Percentiles rank a stretch among this genome's conserved stretches.
These are phyloP conservation scores for Aspergillus sclerotialis DNA, from an alignment of 2,329 filamentous ascomycete species.

Conservation along the genomic window DNA sequence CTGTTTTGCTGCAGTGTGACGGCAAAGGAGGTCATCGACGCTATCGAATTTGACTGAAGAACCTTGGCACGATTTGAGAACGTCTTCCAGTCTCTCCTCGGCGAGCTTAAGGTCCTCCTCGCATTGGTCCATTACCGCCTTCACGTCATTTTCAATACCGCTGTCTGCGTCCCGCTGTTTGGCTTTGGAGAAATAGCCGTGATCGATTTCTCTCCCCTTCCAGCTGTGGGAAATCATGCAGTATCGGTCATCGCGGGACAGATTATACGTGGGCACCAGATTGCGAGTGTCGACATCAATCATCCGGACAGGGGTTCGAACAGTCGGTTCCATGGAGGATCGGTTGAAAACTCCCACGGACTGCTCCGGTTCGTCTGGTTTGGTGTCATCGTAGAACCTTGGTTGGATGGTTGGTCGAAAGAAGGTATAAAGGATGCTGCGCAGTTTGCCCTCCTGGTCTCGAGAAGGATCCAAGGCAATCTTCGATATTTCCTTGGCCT, in stretches of 20 bases:
- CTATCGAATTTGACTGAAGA: not conserved
- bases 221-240: slow-evolving; percentile 31
- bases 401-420: not conserved
- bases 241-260: slow-evolving; percentile 22
- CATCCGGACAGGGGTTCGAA: slow-evolving; percentile 21
- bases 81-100: not conserved
- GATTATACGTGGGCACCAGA: slow-evolving; percentile 18
- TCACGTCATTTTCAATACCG: slow-evolving; percentile 1
- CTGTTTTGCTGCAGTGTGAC: not conserved
- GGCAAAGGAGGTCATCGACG: not conserved
- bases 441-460: slow-evolving; percentile 4
- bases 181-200: slow-evolving; percentile 19
- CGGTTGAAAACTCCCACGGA: not conserved
- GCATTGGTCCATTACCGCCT: slow-evolving; percentile 1
- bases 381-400: not conserved
- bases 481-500: slow-evolving; percentile 1
- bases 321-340: not conserved
- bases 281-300: slow-evolving; percentile 27
- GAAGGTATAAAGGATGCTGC: slow-evolving; percentile 4
- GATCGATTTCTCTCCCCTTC: slow-evolving; percentile 26
- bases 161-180: not conserved
- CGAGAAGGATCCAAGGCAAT: not conserved
- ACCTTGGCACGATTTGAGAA: not conserved
- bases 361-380: too few relatives aligned
- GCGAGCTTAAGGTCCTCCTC: not conserved